A percentile compares a stretch with the other conserved stretches of the same genome.
Evolutionary conservation across 345 rosid species (phyloP).

Genomic region (Brassica juncea): DNA sequence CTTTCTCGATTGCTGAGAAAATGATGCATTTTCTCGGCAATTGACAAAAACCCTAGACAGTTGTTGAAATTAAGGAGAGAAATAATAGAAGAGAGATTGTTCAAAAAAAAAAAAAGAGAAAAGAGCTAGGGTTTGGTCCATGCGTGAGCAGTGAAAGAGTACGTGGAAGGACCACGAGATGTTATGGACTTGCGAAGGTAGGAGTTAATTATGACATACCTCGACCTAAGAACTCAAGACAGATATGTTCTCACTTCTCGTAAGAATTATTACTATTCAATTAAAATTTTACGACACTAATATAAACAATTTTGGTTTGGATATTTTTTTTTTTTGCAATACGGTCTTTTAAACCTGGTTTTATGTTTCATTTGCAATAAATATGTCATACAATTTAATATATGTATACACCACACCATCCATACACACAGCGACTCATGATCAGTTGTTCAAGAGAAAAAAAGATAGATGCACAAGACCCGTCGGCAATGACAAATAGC

Average conservation of each 20-base stretch:
- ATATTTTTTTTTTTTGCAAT: not conserved
- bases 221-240: conserved; percentile 26
- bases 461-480: conserved; percentile 8
- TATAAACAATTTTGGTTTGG: not conserved
- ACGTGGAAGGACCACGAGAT: conserved; percentile 33
- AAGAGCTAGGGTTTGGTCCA: conserved; percentile 37
- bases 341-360: not conserved
- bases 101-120: not conserved
- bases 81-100: not conserved
- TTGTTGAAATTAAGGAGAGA: conserved; percentile 23
- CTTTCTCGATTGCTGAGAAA: too few species aligned
- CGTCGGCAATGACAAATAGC: conserved; percentile 21
- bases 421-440: not conserved
- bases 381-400: not conserved
- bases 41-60: conserved; percentile 23
- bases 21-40: not conserved
- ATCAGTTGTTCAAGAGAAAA: not conserved
- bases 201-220: conserved; percentile 24
- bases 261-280: not conserved
- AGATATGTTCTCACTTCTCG: not conserved
- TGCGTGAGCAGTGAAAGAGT: conserved; percentile 23
- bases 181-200: conserved; percentile 17
- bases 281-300: not conserved
- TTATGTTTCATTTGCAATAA: not conserved
- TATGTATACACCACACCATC: not conserved